These are phyloP conservation scores for Geotrichum histeridarum DNA, from an alignment of 1,139 yeast species.

Conservation along the genomic window DNA sequence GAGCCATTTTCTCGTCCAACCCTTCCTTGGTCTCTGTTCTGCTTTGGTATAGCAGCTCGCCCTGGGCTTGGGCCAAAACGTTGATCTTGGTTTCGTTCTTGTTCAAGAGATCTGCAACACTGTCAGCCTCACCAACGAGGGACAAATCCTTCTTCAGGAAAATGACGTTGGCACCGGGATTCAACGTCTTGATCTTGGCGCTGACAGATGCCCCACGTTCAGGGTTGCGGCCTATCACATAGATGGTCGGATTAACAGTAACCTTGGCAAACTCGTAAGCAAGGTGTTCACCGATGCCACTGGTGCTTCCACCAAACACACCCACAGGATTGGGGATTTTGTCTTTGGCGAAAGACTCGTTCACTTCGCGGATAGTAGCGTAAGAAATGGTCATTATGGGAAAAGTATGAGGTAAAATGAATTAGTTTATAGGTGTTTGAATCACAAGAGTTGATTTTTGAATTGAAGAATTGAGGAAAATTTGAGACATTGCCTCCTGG, in stretches of 20 bases:
- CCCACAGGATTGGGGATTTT: constrained; percentile 26
- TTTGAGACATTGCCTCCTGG: too few species aligned
- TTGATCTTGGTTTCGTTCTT: constrained; percentile 31
- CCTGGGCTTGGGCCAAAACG: constrained; percentile 28
- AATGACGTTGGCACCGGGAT: constrained; percentile 26
- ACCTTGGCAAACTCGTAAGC: constrained; percentile 32
- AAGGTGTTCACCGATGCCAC: constrained; percentile 35
- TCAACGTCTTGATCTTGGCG: constrained; percentile 27
- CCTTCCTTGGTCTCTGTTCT: too few species aligned
- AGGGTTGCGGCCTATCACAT: constrained; percentile 34
- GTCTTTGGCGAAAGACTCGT: constrained; percentile 6
- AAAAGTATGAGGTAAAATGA: neutral
- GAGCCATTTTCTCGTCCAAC: too few species aligned
- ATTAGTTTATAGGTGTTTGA: neutral
- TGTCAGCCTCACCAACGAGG: constrained; percentile 28
- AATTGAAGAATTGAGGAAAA: too few species aligned
- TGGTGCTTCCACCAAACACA: constrained; percentile 35
- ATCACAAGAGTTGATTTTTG: too few species aligned
- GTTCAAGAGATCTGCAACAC: constrained; percentile 23
- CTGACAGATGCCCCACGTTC: constrained; percentile 27
- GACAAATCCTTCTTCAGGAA: constrained; percentile 30
- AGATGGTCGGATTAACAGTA: constrained; percentile 30
- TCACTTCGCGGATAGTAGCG: constrained; percentile 8
- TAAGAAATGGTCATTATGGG: constrained; percentile 10
- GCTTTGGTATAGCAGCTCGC: constrained; percentile 22